Percentiles rank a stretch among this genome's conserved stretches.
Conservation (phyloP, 1,284 basidiomycete species). For the Ceratobasidium theobromae region DNA sequence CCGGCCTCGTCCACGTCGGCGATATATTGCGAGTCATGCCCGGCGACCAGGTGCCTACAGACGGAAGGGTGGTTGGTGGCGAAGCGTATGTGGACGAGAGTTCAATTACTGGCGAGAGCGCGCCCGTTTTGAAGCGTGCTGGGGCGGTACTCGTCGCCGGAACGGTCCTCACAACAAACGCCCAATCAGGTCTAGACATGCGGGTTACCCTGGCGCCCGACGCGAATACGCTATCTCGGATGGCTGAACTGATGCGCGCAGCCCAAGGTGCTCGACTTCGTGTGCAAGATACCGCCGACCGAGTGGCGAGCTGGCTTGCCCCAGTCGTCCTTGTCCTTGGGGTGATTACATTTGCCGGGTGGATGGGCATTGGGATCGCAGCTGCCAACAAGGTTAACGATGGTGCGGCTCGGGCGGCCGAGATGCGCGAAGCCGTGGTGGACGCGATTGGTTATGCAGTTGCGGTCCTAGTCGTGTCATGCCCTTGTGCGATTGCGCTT, state of each 20-base stretch:
- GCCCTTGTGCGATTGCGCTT: slow-evolving; percentile 49
- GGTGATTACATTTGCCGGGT: not conserved
- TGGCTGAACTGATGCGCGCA: slow-evolving; percentile 45
- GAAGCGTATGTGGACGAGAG: slow-evolving; percentile 50
- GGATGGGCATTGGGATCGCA: not conserved
- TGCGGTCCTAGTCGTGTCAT: slow-evolving; percentile 49
- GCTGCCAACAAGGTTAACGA: not conserved
- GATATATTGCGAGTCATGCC: slow-evolving; percentile 47
- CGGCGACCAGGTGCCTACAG: slow-evolving; percentile 48
- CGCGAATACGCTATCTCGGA: slow-evolving; percentile 50
- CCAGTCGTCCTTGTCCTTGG: slow-evolving; percentile 31
- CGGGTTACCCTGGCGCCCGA: slow-evolving; percentile 46
- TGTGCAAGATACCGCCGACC: slow-evolving; percentile 37
- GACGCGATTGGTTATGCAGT: slow-evolving; percentile 48
- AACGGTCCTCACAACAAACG: slow-evolving; percentile 44
- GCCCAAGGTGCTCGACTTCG: slow-evolving; percentile 32
- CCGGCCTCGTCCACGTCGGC: slow-evolving; percentile 46
- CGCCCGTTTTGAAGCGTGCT: slow-evolving; percentile 45
- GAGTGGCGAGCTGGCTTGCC: slow-evolving; percentile 35
- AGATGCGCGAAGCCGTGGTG: slow-evolving; percentile 41
- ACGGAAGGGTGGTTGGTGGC: slow-evolving; percentile 48
- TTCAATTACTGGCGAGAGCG: slow-evolving; percentile 51
- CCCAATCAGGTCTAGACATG: slow-evolving; percentile 43
- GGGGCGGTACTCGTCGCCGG: slow-evolving; percentile 49
- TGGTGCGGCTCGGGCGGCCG: not conserved